Base-by-base conservation (phyloP, 139 green algal species). In the Chlamydomonas sphaeroides region DNA sequence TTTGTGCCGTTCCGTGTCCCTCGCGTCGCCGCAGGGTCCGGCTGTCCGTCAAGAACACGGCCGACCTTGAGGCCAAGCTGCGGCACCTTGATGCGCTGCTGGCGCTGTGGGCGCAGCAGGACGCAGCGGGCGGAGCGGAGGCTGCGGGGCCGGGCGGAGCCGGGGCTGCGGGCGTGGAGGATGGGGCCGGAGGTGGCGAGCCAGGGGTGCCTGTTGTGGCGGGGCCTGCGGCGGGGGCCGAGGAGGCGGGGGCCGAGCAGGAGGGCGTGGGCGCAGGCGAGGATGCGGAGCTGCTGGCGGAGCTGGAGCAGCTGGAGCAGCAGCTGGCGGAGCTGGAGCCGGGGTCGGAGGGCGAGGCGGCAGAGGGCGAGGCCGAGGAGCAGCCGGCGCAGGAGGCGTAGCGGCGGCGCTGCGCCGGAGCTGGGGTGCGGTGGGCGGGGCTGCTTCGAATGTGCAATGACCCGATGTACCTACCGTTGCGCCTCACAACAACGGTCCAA, bases 231-330 rank as follows among this genome's bases (percentile, higher is more conserved):
- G 51, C 17, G 15, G 51, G 51, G 17, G 51, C 3, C 4, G 51
- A 28, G 17, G 51, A 61, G 17, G 51, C 3, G 14, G 51, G 17
- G 51, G 51, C 14, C 3, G 20, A 7, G 15, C 17, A 33, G 69
- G 69, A 35, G 14, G 48, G 59, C 14, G 48, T 25, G 3, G 48
- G 39, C 32, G 48, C 49, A 32, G 69, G 51, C 4, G 32, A 26
- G 33, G 69, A 78, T 33, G 69, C n/a, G 48, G 69, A 49, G n/a
- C 69, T 78, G 69, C 33, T 78, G 49, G 49, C 10, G 2, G 69
- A 78, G 69, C 33, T 78, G 48, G 39, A 49, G 33, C 69, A 65
- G 49, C 33, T 78, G 7, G 69, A 78, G 26, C 30, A 30, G 69
- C 2, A 53, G 68, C 3, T 76, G 45, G 68, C 41, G 42, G 68